Conservation (phyloP, 2,329 filamentous ascomycete genomes). For the Blumeriella jaapii region DNA sequence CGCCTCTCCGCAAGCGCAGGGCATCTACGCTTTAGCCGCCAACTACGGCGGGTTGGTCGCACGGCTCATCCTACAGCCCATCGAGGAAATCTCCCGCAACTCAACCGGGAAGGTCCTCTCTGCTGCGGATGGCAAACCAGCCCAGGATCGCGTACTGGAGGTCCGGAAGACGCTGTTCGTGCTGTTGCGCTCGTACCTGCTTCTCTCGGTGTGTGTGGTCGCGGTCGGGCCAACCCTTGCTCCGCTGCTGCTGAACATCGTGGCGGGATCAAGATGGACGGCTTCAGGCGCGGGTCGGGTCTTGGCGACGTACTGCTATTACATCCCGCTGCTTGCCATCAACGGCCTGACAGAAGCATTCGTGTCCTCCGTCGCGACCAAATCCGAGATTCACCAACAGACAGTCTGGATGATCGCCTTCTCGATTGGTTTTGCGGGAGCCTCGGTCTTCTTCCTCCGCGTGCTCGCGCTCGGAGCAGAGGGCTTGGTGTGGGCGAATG, state of each 20-base stretch:
- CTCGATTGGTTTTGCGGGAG: constrained; percentile 61
- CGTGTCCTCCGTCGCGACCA: constrained; percentile 73
- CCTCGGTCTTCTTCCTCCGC: constrained; percentile 66
- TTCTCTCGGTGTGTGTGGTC: constrained; percentile 59
- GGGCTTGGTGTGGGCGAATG: constrained; percentile 78
- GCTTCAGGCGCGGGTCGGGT: constrained; percentile 60
- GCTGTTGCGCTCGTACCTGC: constrained; percentile 60
- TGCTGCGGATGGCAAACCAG: constrained; percentile 20
- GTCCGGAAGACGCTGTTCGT: constrained; percentile 43
- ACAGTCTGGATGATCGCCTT: constrained; percentile 77
- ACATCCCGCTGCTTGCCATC: constrained; percentile 81
- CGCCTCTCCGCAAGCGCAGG: constrained; percentile 69
- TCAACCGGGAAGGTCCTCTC: constrained; percentile 75
- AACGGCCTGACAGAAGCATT: constrained; percentile 92
- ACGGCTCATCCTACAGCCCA: constrained; percentile 81
- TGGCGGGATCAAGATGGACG: constrained; percentile 71
- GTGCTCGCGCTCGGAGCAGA: constrained; percentile 58
- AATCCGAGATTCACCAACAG: constrained; percentile 64
- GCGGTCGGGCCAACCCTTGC: constrained; percentile 66
- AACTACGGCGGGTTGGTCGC: constrained; percentile 90
- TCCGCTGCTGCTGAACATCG: constrained; percentile 57
- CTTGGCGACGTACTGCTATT: constrained; percentile 76
- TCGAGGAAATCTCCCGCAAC: constrained; percentile 86
- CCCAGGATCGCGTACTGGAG: constrained; percentile 28
- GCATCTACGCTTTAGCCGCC: constrained; percentile 82